Conservation (phyloP, 202 grass and related monocot genomes). For the Miscanthus sacchariflorus region DNA sequence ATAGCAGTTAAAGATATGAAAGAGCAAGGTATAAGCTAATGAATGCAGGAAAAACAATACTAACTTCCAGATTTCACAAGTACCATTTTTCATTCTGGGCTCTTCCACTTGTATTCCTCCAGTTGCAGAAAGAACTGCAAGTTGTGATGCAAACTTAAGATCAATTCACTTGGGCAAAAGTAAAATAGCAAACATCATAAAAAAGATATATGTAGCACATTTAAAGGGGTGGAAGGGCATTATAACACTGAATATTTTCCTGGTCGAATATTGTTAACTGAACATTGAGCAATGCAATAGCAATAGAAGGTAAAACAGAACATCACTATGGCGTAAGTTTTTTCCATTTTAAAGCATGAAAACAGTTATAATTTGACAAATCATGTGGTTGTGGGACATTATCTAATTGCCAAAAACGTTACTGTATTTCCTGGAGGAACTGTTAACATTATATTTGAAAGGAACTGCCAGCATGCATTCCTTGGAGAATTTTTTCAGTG, state of each 20-base stretch:
- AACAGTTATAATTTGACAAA: background rate
- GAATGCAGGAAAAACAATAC: slow-evolving; percentile 33
- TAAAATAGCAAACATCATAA: slow-evolving; percentile 11
- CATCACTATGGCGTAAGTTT: background rate
- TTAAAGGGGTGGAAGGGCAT: background rate
- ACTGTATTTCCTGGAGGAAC: background rate
- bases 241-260: background rate
- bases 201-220: background rate
- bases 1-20: slow-evolving; percentile 35
- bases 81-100: slow-evolving; percentile 57
- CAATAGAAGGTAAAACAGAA: background rate
- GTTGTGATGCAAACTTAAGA: slow-evolving; percentile 34
- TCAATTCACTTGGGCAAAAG: background rate
- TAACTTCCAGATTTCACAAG: slow-evolving; percentile 37
- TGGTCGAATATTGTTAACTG: background rate
- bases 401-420: background rate
- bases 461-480: background rate
- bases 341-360: slow-evolving; percentile 10
- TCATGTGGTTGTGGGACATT: background rate
- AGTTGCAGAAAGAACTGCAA: slow-evolving; percentile 80
- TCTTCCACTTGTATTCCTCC: slow-evolving; percentile 77
- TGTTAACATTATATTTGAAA: background rate
- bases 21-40: slow-evolving; percentile 6
- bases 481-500: background rate
- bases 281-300: background rate